phyloP scores from a whole-genome alignment of 352 stramenopile species.

The Phytophthora boehmeriae region DNA sequence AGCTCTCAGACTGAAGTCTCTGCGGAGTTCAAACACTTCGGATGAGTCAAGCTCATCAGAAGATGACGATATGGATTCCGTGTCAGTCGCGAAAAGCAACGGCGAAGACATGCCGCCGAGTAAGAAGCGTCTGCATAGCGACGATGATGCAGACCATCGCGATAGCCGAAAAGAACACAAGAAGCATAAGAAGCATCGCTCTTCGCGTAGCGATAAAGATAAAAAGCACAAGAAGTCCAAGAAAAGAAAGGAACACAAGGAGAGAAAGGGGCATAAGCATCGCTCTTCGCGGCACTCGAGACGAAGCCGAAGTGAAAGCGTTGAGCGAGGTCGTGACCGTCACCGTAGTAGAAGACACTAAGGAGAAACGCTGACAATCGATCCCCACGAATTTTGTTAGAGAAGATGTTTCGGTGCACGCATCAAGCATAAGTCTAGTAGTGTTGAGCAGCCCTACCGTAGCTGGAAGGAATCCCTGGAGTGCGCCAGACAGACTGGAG shows the following conservation, averaged over 20 bases:
- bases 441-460: too few species aligned
- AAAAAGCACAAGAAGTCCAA: constrained; percentile 34
- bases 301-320: constrained; percentile 35
- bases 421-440: too few species aligned
- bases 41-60: constrained; percentile 25
- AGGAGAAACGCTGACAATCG: background rate
- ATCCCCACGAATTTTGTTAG: too few species aligned
- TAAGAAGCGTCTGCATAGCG: constrained; percentile 18
- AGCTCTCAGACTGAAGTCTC: background rate
- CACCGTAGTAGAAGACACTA: constrained; percentile 19
- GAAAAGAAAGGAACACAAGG: constrained; percentile 34
- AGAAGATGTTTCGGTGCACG: too few species aligned
- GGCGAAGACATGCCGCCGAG: constrained; percentile 2
- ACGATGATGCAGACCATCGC: constrained; percentile 1
- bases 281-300: constrained; percentile 31
- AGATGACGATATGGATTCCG: constrained; percentile 16
- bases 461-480: too few species aligned
- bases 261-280: constrained; percentile 36
- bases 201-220: constrained; percentile 26
- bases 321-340: constrained; percentile 9
- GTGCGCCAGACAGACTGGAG: too few species aligned
- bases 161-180: constrained; percentile 29
- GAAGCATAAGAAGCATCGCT: constrained; percentile 45
- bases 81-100: background rate
- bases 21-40: constrained; percentile 1